A percentile compares a stretch with the other conserved stretches of the same genome.
phyloP scores from a whole-genome alignment of 495 filamentous ascomycete genomes.

The Emericellopsis terricola region DNA sequence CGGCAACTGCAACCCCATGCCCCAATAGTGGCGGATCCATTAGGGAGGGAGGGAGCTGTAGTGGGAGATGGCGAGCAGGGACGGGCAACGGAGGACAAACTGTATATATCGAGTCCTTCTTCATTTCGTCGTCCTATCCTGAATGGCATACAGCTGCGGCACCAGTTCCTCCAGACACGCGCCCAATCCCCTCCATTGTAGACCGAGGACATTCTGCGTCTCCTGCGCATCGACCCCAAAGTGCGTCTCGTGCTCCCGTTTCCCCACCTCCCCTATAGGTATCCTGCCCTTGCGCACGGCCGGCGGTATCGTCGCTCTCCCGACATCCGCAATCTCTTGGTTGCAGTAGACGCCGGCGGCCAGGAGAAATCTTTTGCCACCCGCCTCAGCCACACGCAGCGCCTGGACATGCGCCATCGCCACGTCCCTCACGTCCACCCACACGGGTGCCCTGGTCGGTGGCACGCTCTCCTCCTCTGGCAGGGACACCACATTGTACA shows the following conservation, averaged over 20 bases:
- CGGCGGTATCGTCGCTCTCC: slow-evolving; percentile 8
- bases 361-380: slow-evolving; percentile 24
- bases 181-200: slow-evolving; percentile 19
- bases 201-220: slow-evolving; percentile 15
- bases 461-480: slow-evolving; percentile 4
- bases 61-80: too few species aligned
- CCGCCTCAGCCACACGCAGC: slow-evolving; percentile 18
- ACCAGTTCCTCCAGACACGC: slow-evolving; percentile 16
- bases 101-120: too few species aligned
- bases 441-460: slow-evolving; percentile 20
- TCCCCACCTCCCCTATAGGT: slow-evolving; percentile 8
- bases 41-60: too few species aligned
- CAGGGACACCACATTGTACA: slow-evolving; percentile 16
- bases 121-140: too few species aligned
- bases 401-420: slow-evolving; percentile 22
- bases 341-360: slow-evolving; percentile 25
- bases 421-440: slow-evolving; percentile 31
- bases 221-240: slow-evolving; percentile 19
- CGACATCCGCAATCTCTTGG: slow-evolving; percentile 15
- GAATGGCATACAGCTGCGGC: slow-evolving; percentile 2
- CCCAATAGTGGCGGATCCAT: too few species aligned
- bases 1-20: background rate
- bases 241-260: slow-evolving; percentile 18
- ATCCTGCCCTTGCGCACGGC: slow-evolving; percentile 8
- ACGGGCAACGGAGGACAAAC: too few species aligned